Evolutionary conservation across 208 protist species (phyloP), one percentile per base, ranked within the genome.

Genomic region (Acanthamoeba healyi): DNA sequence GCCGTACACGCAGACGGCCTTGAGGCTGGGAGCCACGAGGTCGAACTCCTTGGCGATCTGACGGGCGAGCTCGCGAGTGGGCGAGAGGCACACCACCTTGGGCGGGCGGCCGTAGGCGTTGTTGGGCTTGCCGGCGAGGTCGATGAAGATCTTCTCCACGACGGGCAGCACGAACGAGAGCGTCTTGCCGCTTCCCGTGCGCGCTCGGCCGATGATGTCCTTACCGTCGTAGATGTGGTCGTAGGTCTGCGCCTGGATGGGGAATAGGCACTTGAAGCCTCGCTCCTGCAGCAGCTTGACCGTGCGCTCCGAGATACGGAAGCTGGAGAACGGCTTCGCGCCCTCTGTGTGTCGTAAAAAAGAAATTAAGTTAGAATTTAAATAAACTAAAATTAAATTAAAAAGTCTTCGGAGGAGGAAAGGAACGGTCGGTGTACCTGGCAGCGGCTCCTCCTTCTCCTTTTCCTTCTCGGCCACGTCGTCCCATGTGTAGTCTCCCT

Each of bases 21-120:
- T 44, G 22, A 94, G 34, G 34, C n/a, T 32, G 26, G 44, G 49
- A 14, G 38, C 90, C 26, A 79, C 42, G 6, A 49, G 91, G 61
- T 1, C 97, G 15, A 15, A 96, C 95, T 61, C 93, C 34, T 70
- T 46, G 36, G 81, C 93, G 49, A 96, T 95, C 89, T 98, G 97
- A 24, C 92, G 22, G 44, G 86, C 79, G 4, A 98, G 90, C 86
- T 98, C 97, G 70, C 97, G 94, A 7, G 97, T 98, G 22, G 97
- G 97, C 32, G 95, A 70, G 4, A 98, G 49, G 22, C 97, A 70
- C 2, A 98, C n/a, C 56, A 94, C 94, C 67, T 84, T 22, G 12
- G 94, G 49, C 14, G 26, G 56, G 10, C 70, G 56, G 29, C 58
- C 93, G 42, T 36, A 44, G 36, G 15, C 14, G 34, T 6, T 17